These are phyloP conservation scores for Trichocladium uniseriatum DNA, from an alignment of 495 filamentous ascomycete species.

Conservation along the genomic window DNA sequence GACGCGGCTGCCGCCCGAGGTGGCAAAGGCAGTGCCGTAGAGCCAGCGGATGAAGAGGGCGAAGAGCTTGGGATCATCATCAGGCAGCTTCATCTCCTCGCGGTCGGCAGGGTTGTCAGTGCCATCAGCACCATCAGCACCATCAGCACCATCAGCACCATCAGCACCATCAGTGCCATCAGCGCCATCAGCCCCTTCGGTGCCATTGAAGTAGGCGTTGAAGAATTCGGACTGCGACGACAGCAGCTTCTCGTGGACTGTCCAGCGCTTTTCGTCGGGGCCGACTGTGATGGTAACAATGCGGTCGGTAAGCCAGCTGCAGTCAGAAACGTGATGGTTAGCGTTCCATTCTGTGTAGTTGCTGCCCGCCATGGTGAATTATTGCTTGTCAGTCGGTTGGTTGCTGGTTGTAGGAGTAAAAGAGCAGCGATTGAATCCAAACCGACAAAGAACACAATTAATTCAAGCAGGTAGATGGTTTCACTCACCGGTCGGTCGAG, in stretches of 20 bases:
- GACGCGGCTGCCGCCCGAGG: not conserved
- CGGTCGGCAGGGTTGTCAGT: no score
- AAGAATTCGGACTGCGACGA: conserved; percentile 19
- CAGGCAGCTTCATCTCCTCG: conserved; percentile 11
- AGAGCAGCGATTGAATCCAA: no score
- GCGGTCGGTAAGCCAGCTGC: conserved; percentile 17
- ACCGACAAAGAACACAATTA: no score
- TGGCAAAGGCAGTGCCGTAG: conserved; percentile 20
- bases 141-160: no score
- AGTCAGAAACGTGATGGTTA: not conserved
- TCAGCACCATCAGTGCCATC: no score
- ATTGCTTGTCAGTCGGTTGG: not conserved
- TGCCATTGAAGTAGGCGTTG: conserved; percentile 6
- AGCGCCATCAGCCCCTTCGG: not conserved
- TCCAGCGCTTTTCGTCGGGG: conserved; percentile 7
- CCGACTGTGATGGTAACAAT: conserved; percentile 18
- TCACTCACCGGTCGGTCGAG: not conserved
- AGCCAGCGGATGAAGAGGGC: conserved; percentile 22
- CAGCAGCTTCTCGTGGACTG: conserved; percentile 23
- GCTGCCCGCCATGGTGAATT: no score
- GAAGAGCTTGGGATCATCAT: conserved; percentile 18
- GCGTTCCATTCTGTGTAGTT: no score
- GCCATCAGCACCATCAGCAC: no score
- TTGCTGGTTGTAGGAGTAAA: not conserved
- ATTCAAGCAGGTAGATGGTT: no score